Base-by-base conservation (phyloP, 1,139 yeast genomes). In the Magnusiomyces paraingens region DNA sequence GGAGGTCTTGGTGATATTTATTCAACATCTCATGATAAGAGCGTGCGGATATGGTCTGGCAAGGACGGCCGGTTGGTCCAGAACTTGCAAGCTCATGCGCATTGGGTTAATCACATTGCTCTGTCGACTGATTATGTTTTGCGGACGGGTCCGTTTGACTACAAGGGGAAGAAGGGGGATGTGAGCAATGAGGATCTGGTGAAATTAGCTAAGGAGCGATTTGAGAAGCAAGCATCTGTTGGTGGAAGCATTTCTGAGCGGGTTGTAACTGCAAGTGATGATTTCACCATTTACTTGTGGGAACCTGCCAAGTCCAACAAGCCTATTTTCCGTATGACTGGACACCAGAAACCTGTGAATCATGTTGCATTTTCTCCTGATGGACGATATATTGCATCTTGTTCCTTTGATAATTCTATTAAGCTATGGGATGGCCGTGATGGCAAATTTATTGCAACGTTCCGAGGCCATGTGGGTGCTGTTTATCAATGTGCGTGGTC, bases 401-500 rank as follows among this genome's bases (percentile, higher is more conserved):
- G 96, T 4, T 89, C 98, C 1, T 93, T 93, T 67, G 99, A 93
- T 69, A 93, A 93, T 69, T 87, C 96, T 1, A 82, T 94, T 61
- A 93, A 93, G 70, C 73, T 93, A 52, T 93, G 99, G 99, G 97
- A 91, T 67, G 99, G 98, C 35, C 73, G 88, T 60, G 86, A 87
- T 57, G 99, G 99, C 42, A 86, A 86, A 53, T 93, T 91, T 62
- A 72, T 93, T 45, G 83, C 95, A 5, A 90, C 98, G 0, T 82
- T 94, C 64, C 77, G 99, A 61, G 99, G 99, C 2, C 99, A 93
- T 68, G 99, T 93, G 57, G 97, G 98, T 0, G 90, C 98, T 2
- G 99, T 93, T 0, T 93, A 93, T 68, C 98, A 91, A 71, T 90
- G 96, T n/a, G 90, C 98, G 0, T 93, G 99, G 99, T 89, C 97